Evolutionary conservation across 2,329 filamentous ascomycete species (phyloP), one percentile per base, ranked within the genome.

Genomic region (Fusarium stilboides): DNA sequence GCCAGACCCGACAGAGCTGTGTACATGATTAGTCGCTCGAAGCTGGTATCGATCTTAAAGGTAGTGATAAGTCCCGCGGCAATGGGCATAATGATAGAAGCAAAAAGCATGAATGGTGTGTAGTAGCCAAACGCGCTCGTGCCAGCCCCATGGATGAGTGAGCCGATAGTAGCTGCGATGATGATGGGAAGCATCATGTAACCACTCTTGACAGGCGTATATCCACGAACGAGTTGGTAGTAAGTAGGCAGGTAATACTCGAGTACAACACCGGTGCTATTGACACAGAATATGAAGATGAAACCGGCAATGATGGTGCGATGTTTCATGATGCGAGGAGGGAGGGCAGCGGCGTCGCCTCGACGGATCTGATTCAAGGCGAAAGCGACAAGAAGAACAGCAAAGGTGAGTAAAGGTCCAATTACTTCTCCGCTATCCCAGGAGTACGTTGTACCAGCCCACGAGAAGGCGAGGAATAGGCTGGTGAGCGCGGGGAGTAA

Each of bases 381-480:
- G 5, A 66, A 69, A 0, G 43, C 9, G 0, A 8, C 8, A 0
- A 61, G 10, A 1, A 69, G 42, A 5, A 54, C 3, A 1, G 17
- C 28, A 10, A 69, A 69, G 0, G 31, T 8, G 0, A 24, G 9
- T 0, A 69, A 8, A 3, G 49, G 37, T 0, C 72, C 78, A 33
- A 84, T 77, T 37, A 83, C 78, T n/a, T 64, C 49, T 1, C 68
- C 71, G 7, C 63, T 70, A 3, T 34, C 39, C 74, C 74, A 76
- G 0, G 62, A 19, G 22, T 80, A 77, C 19, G 72, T 77, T 9
- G 69, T 75, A 3, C 80, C 81, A 8, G 79, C 81, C 82, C 82
- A 86, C 15, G 85, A 83, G 4, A 86, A 75, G 0, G 83, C 83
- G 6, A 86, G 72, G 0, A 86, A 74, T 6, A 85, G 78, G 59